Base-by-base conservation (phyloP, 1,284 basidiomycete species). In the Polyporus tsugae region DNA sequence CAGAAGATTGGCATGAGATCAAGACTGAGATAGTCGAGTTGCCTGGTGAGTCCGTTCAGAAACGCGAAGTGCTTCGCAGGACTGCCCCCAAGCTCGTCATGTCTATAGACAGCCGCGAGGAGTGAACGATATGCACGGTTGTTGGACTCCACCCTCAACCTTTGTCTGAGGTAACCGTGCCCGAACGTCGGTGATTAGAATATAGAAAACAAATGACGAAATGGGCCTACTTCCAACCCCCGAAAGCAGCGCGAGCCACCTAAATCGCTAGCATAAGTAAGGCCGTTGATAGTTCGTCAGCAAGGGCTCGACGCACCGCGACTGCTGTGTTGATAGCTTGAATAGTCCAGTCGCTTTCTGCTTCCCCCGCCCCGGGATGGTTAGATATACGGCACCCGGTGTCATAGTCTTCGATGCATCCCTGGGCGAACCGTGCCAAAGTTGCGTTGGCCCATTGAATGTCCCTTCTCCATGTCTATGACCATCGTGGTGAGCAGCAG, bases 1-100 rank as follows among this genome's bases (percentile, higher is more conserved):
- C 41, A 72, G 53, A 36, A 41, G 36, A 41, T 67, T 10, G 33
- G 74, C 73, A 62, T 72, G 42, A 29, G 25, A 33, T 41, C 72
- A 59, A 60, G 68, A 29, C 15, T 35, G 17, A 55, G 29, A 19
- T 55, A 29, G 33, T 55, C 17, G 15, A 19, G 7, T 9, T 6
- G 6, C 52, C 33, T 55, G 6, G 2, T 9, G 29, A 33, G 29
- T 33, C 7, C 29, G 15, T 53, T 33, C 15, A 35, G 13, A 29
- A 15, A 33, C 5, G 29, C 29, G 52, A 53, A 33, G 52, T 33
- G 29, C 29, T 52, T 33, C 5, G 13, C 13, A 19, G 52, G 52
- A 17, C 13, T 35, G 11, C 6, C 29, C 29, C 29, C 29, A 19
- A 33, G 52, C 2, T 13, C 15, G 6, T 33, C 25, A 33, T 53